Base-by-base conservation (phyloP, 352 stramenopile genomes). In the Pythium brassicae region DNA sequence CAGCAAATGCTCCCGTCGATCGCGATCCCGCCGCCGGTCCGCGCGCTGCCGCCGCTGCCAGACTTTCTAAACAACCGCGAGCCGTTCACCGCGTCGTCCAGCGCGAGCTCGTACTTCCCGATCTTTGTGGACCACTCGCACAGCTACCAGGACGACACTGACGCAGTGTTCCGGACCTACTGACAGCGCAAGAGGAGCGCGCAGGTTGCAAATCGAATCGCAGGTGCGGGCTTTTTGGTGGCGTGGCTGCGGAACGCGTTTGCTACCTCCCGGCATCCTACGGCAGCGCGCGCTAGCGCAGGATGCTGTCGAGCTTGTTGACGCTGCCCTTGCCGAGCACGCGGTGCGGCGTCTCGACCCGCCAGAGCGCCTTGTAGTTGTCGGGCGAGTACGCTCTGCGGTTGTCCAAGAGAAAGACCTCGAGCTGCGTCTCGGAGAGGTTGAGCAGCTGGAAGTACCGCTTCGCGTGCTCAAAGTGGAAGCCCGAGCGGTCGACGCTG, bases 281-380 rank as follows among this genome's bases (percentile, higher is more conserved):
- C 9, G 32, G 32, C 6, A 37, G 32, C 32, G 9, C 9, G 32
- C 32, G 50, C 61, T 83, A 91, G 15, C 78, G 78, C 46, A 93
- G 52, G 11, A 93, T 63, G 57, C 81, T 94, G 50, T 94, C 81
- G 25, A 94, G 68, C 54, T 94, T 94, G 57, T 94, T 91, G 25
- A 91, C 61, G 61, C 81, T 92, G 17, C 76, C 78, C 56, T 92
- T 89, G 44, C 69, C 59, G 6, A 94, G 66, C 44, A 84, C 70
- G 17, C 84, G 83, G 35, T 91, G 83, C 6, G 83, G 79, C 7
- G 83, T 86, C 35, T 91, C 69, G 14, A 94, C 69, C 17, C 81
- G 70, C 82, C 82, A 94, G 10, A 92, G 74, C 14, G 79, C 82
- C 50, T 83, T 78, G 64, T 89, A 89, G 17, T 70, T 71, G 29